Conservation (phyloP, 2,329 filamentous ascomycete species). For the Penicillium sp. region DNA sequence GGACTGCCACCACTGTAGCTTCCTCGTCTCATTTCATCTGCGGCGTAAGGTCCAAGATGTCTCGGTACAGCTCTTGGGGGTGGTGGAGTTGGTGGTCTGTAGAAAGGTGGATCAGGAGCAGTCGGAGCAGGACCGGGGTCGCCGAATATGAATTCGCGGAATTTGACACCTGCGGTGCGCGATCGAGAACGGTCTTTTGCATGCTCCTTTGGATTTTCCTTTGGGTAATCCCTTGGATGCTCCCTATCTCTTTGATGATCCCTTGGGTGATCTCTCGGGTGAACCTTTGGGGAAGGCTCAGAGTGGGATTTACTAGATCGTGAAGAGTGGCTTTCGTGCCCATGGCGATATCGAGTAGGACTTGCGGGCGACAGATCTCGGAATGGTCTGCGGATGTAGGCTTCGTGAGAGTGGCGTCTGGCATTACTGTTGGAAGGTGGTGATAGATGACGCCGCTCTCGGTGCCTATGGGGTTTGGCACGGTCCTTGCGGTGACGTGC, state of each 20-base stretch:
- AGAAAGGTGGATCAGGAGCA: slow-evolving; percentile 15
- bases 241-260: background rate
- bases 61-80: slow-evolving; percentile 13
- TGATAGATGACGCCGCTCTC: slow-evolving; percentile 22
- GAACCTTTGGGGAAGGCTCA: slow-evolving; percentile 3
- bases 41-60: slow-evolving; percentile 19
- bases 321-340: slow-evolving; percentile 9
- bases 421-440: slow-evolving; percentile 19
- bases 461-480: slow-evolving; percentile 12
- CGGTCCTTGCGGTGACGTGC: slow-evolving; percentile 6
- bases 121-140: slow-evolving; percentile 7
- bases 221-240: background rate
- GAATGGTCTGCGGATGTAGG: slow-evolving; percentile 25
- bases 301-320: slow-evolving; percentile 10
- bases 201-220: slow-evolving; percentile 6
- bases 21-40: slow-evolving; percentile 21
- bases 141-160: slow-evolving; percentile 23
- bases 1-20: slow-evolving; percentile 20
- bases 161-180: slow-evolving; percentile 16
- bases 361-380: slow-evolving; percentile 23
- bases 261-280: background rate
- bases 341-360: slow-evolving; percentile 4
- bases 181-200: slow-evolving; percentile 13
- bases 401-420: slow-evolving; percentile 33
- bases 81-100: slow-evolving; percentile 8